These are phyloP conservation scores for Neofusicoccum kwambonambiense DNA, from an alignment of 2,329 filamentous ascomycete species.

Conservation along the genomic window DNA sequence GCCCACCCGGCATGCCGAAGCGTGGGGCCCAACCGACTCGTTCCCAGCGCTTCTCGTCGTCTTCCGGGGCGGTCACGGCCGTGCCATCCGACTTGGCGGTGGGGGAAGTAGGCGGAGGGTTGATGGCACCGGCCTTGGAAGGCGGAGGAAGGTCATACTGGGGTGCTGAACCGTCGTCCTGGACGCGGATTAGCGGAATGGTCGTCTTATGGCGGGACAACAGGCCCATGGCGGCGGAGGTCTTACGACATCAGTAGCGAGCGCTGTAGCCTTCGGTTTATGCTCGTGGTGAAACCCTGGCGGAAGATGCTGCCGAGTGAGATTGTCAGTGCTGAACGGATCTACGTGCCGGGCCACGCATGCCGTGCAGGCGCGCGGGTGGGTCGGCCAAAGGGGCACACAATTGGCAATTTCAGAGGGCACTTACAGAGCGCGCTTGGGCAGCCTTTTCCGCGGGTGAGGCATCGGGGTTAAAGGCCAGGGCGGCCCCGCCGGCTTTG, in stretches of 20 bases:
- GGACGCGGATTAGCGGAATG: conserved; percentile 12
- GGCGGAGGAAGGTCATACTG: conserved; percentile 77
- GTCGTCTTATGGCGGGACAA: conserved; percentile 15
- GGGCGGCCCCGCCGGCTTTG: conserved; percentile 76
- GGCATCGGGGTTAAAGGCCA: conserved; percentile 84
- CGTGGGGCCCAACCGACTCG: conserved; percentile 84
- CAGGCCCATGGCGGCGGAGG: conserved; percentile 9
- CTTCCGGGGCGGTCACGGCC: conserved; percentile 42
- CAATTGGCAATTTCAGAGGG: conserved; percentile 12
- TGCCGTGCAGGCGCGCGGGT: conserved; percentile 13
- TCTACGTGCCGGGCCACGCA: conserved; percentile 12
- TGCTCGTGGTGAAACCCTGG: conserved; percentile 62
- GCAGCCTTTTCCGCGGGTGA: conserved; percentile 79
- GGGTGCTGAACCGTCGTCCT: conserved; percentile 66
- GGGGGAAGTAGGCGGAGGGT: conserved; percentile 50
- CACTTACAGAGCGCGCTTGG: conserved; percentile 71
- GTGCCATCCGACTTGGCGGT: conserved; percentile 29
- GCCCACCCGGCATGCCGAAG: conserved; percentile 59
- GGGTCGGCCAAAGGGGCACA: conserved; percentile 10
- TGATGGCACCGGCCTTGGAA: conserved; percentile 66
- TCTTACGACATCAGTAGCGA: conserved; percentile 72
- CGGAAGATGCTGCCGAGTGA: conserved; percentile 55
- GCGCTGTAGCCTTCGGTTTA: conserved; percentile 63
- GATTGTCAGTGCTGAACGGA: conserved; percentile 14
- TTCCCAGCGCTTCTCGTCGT: conserved; percentile 49